phyloP scores from a whole-genome alignment of 1,139 yeast genomes.

The Geotrichum klebahnii region DNA sequence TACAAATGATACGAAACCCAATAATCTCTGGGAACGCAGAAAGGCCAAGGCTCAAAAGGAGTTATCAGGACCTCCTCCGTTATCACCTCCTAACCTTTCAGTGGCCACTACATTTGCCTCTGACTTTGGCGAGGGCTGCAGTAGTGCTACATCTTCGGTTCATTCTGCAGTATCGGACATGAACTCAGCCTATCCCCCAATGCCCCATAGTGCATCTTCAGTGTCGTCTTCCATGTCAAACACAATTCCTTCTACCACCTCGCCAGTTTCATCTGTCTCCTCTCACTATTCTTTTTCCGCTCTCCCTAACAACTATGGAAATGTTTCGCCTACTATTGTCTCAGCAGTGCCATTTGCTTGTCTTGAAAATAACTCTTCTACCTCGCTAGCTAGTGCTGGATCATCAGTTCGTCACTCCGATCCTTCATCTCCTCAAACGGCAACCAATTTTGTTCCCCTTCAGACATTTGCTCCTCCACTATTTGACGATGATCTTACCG shows the following conservation, averaged over 20 bases:
- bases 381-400: constrained; percentile 9
- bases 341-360: neutral
- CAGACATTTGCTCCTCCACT: neutral
- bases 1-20: neutral
- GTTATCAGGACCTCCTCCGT: neutral
- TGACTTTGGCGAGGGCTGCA: constrained; percentile 2
- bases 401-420: neutral
- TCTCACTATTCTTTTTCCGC: constrained; percentile 3
- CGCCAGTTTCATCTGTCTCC: constrained; percentile 5
- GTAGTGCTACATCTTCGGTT: constrained; percentile 8
- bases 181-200: constrained; percentile 13
- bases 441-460: neutral
- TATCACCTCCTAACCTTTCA: constrained; percentile 13
- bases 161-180: constrained; percentile 13
- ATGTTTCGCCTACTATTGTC: constrained; percentile 16
- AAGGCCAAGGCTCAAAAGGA: constrained; percentile 19
- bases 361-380: constrained; percentile 10
- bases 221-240: constrained; percentile 4
- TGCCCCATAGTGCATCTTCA: constrained; percentile 10
- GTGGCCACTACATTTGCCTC: constrained; percentile 6
- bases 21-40: constrained; percentile 18
- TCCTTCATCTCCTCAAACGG: neutral
- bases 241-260: constrained; percentile 1
- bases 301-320: constrained; percentile 1
- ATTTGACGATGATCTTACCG: too few relatives aligned